A percentile compares a stretch with the other conserved stretches of the same genome.
These are phyloP conservation scores for Scheffersomyces lignicola DNA, from an alignment of 1,139 yeast species.

Conservation along the genomic window DNA sequence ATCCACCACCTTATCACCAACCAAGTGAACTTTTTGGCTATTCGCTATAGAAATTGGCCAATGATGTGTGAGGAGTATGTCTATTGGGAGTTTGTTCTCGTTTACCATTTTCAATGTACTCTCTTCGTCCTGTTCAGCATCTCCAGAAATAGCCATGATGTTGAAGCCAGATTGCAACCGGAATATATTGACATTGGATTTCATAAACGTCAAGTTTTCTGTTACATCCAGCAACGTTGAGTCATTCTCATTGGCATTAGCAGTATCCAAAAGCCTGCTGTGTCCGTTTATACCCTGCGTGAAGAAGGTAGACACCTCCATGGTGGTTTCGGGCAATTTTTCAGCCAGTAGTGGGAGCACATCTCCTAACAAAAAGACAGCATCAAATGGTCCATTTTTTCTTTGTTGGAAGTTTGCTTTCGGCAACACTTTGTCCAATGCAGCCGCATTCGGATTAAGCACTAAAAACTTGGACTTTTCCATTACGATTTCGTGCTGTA, in stretches of 20 bases:
- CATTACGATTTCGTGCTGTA: no score
- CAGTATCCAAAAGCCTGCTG: constrained; percentile 7
- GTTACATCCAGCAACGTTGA: constrained; percentile 16
- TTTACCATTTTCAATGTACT: constrained; percentile 14
- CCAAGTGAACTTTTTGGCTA: constrained; percentile 33
- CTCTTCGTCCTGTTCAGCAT: constrained; percentile 18
- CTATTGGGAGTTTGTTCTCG: constrained; percentile 29
- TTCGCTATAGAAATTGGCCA: constrained; percentile 60
- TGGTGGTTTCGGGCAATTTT: constrained; percentile 17
- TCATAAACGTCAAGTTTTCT: constrained; percentile 21
- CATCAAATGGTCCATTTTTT: constrained; percentile 67
- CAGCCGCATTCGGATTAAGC: constrained; percentile 46
- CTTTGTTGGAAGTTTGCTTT: constrained; percentile 51
- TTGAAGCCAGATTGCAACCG: constrained; percentile 46
- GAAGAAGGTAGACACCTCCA: constrained; percentile 32
- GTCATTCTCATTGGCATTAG: constrained; percentile 4
- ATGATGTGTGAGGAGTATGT: constrained; percentile 55
- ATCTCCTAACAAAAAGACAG: constrained; percentile 54
- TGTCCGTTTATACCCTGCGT: constrained; percentile 22
- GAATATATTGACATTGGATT: constrained; percentile 30
- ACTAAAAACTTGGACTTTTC: constrained; percentile 38
- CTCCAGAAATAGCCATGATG: constrained; percentile 45
- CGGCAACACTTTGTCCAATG: constrained; percentile 40
- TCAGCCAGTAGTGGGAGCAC: constrained; percentile 21
- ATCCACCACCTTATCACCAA: constrained; percentile 46